Evolutionary conservation across 257 asterid species (phyloP).

Genomic region (Voacanga thouarsii): DNA sequence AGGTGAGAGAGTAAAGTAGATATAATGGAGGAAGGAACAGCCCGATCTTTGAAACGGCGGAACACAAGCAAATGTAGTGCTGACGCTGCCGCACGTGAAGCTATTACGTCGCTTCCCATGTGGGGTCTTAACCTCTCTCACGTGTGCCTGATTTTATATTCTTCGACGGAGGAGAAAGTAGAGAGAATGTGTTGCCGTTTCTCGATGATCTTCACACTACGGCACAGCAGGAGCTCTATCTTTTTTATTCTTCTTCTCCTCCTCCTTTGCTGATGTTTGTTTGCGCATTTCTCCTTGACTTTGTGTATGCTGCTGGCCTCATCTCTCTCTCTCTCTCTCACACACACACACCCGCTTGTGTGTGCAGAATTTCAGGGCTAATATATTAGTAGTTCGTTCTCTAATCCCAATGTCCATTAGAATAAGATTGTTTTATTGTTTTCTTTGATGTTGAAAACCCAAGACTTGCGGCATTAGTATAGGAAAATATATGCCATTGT

Average conservation of each 20-base stretch:
- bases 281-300: constrained; percentile 25
- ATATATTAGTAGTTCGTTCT: not conserved
- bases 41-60: constrained; percentile 49
- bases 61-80: constrained; percentile 27
- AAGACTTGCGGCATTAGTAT: constrained; percentile 39
- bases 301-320: constrained; percentile 20
- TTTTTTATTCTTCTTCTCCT: not conserved
- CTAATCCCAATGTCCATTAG: constrained; percentile 15
- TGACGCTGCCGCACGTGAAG: constrained; percentile 55
- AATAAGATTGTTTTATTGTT: not conserved
- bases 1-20: no score
- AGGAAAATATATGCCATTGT: constrained; percentile 25
- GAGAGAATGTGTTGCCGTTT: not conserved
- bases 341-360: not conserved
- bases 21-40: constrained; percentile 15
- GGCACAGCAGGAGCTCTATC: not conserved
- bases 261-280: constrained; percentile 21
- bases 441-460: constrained; percentile 18
- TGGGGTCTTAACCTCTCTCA: constrained; percentile 26
- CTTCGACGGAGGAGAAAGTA: not conserved
- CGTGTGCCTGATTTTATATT: constrained; percentile 21
- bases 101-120: constrained; percentile 9
- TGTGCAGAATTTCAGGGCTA: constrained; percentile 24
- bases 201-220: no score
- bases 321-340: not conserved